Conservation (phyloP, 2,329 filamentous ascomycete genomes). For the Phoma sp. region DNA sequence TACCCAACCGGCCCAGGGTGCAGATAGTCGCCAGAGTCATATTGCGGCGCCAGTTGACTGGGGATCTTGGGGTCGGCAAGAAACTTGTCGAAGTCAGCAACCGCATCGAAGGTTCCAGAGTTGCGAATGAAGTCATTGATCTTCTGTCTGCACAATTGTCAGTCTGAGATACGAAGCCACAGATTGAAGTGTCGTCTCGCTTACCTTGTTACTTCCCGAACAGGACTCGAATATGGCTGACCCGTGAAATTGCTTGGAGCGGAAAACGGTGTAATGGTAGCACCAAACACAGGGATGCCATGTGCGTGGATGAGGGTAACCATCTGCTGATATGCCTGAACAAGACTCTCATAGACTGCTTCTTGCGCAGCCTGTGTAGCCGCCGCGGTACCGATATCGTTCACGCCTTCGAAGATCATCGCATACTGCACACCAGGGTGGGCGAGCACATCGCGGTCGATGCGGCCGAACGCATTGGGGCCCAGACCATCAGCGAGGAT, state of each 20-base stretch:
- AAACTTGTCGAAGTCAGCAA: constrained; percentile 67
- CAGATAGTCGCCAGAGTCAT: constrained; percentile 68
- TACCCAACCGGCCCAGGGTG: constrained; percentile 68
- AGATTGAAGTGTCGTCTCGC: background rate
- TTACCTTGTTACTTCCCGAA: constrained; percentile 61
- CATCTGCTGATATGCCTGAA: constrained; percentile 66
- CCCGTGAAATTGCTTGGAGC: constrained; percentile 47
- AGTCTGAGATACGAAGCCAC: background rate
- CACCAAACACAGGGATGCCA: constrained; percentile 64
- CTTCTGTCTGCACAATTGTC: constrained; percentile 38
- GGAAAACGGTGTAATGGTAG: constrained; percentile 70
- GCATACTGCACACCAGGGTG: constrained; percentile 65
- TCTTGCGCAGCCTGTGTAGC: constrained; percentile 54
- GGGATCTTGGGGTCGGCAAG: constrained; percentile 59
- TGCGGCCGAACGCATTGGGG: constrained; percentile 64
- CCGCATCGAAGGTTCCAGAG: constrained; percentile 63
- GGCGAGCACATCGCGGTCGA: constrained; percentile 68
- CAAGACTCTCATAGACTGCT: constrained; percentile 58
- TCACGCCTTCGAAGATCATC: constrained; percentile 70
- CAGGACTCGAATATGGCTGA: constrained; percentile 62
- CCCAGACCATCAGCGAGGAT: constrained; percentile 67
- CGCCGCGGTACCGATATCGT: constrained; percentile 64
- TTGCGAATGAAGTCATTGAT: constrained; percentile 68
- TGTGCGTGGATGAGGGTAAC: constrained; percentile 59
- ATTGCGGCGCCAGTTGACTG: constrained; percentile 57